Evolutionary conservation across 2,329 filamentous ascomycete genomes (phyloP).

Genomic region (Mycocentrospora acerina): DNA sequence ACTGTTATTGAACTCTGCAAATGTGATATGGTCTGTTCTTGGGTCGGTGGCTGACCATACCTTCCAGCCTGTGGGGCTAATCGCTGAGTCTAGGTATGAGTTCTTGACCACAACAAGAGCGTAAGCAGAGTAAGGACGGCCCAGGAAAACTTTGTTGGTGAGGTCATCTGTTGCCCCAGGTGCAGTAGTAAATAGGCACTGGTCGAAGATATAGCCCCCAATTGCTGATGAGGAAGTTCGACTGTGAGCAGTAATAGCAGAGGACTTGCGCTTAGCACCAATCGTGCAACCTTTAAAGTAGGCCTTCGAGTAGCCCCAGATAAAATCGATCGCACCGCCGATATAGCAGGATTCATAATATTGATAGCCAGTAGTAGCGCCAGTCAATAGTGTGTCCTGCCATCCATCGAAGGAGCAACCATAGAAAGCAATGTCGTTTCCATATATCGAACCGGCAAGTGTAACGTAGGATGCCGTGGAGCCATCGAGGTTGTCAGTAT

Average conservation of each 20-base stretch:
- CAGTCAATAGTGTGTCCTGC: conserved; percentile 52
- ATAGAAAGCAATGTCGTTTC: conserved; percentile 57
- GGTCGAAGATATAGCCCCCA: conserved; percentile 57
- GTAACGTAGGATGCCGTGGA: conserved; percentile 47
- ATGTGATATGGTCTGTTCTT: conserved; percentile 54
- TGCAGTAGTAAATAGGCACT: conserved; percentile 47
- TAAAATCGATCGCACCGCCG: conserved; percentile 59
- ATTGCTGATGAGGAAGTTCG: conserved; percentile 19
- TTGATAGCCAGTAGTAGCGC: conserved; percentile 49
- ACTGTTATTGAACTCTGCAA: conserved; percentile 60
- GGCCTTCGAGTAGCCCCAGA: conserved; percentile 54
- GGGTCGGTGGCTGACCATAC: conserved; percentile 54
- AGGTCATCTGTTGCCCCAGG: conserved; percentile 34
- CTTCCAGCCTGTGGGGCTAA: conserved; percentile 60
- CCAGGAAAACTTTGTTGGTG: conserved; percentile 48
- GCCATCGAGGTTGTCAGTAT: conserved; percentile 41
- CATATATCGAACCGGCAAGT: conserved; percentile 54
- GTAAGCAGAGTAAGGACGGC: conserved; percentile 53
- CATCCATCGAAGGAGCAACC: conserved; percentile 55
- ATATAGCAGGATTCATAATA: conserved; percentile 59
- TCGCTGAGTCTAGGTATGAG: conserved; percentile 52
- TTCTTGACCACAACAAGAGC: conserved; percentile 53
- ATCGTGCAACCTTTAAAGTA: conserved; percentile 56
- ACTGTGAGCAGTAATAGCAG: conserved; percentile 36
- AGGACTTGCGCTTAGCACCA: conserved; percentile 37